These are phyloP conservation scores for Fraxinus cuspidata DNA, from an alignment of 257 asterid species.

Conservation along the genomic window DNA sequence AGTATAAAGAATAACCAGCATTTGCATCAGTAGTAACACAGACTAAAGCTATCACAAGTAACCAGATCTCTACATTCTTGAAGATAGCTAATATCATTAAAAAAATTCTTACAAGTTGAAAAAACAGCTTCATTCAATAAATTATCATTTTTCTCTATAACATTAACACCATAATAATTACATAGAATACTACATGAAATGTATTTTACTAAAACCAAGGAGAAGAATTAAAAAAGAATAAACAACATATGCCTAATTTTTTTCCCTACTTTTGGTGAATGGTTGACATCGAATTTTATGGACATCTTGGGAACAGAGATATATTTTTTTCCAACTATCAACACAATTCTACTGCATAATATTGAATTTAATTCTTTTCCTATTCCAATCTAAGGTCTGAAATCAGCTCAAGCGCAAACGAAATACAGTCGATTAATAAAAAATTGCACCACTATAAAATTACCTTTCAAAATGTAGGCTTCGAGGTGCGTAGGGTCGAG, in stretches of 20 bases:
- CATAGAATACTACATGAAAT: conserved; percentile 2
- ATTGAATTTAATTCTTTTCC: conserved; percentile 5
- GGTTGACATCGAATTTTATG: conserved; percentile 25
- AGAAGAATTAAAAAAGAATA: conserved; percentile 18
- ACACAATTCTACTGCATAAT: neutral
- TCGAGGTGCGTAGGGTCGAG: conserved; percentile 83
- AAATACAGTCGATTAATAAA: neutral
- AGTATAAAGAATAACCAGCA: conserved; percentile 2
- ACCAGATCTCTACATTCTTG: neutral
- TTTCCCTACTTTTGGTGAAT: conserved; percentile 13
- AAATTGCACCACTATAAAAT: neutral
- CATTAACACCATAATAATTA: neutral
- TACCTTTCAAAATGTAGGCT: conserved; percentile 88
- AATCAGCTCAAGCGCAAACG: conserved; percentile 3
- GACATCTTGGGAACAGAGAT: neutral
- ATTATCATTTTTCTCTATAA: neutral
- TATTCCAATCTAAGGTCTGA: conserved; percentile 15
- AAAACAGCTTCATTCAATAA: conserved; percentile 4
- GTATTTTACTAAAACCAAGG: neutral
- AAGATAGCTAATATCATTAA: conserved; percentile 17
- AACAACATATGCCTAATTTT: neutral
- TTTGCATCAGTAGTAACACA: conserved; percentile 2
- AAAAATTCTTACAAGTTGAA: neutral
- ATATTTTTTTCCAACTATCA: neutral
- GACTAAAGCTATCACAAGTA: conserved; percentile 13